Evolutionary conservation across 2,329 filamentous ascomycete species (phyloP), one percentile per base, ranked within the genome.

Genomic region (Paraconiothyrium brasiliense): DNA sequence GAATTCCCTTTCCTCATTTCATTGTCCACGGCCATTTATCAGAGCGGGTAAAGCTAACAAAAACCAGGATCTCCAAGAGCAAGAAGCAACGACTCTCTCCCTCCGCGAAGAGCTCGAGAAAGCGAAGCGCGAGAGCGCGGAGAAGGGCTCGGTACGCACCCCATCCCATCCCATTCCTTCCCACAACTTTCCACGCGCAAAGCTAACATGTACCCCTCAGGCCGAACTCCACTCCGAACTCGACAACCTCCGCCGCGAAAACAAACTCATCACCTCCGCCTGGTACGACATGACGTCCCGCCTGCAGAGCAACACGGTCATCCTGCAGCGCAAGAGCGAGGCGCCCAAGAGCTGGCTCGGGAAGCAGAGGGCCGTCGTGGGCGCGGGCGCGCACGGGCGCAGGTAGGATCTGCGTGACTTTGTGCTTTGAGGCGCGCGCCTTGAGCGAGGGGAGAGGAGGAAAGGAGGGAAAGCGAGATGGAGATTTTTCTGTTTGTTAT

Each of bases 261-360:
- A 92, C 76, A 85, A 86, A 43, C 85, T 95, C 74, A 92, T 96
- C 71, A 84, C 90, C 30, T 91, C 89, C n/a, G 92, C 92, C 2
- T 96, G 92, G 92, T 94, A 94, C 80, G 92, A 94, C 77, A 86
- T 95, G 71, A 89, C 90, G 30, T 89, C 85, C 74, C 85, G 92
- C 55, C 79, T 96, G 68, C 92, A 95, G 80, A 93, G 91, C 81
- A 94, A 94, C 76, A 91, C 92, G 64, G 90, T 94, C 46, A 88
- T 92, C 58, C 80, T 96, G 64, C 90, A 93, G 74, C 84, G 92
- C 67, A 85, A 91, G 68, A 87, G 88, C 69, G 91, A 94, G 70
- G 86, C 86, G 68, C 90, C 92, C 14, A 90, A 88, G 79, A 94
- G 91, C 79, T 96, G 92, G 91, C 81, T 96, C 70, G 92, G 92